A percentile compares a stretch with the other conserved stretches of the same genome.
These are phyloP conservation scores for Coemansia sp. DNA, from an alignment of 192 early-diverging fungal species.

Conservation along the genomic window DNA sequence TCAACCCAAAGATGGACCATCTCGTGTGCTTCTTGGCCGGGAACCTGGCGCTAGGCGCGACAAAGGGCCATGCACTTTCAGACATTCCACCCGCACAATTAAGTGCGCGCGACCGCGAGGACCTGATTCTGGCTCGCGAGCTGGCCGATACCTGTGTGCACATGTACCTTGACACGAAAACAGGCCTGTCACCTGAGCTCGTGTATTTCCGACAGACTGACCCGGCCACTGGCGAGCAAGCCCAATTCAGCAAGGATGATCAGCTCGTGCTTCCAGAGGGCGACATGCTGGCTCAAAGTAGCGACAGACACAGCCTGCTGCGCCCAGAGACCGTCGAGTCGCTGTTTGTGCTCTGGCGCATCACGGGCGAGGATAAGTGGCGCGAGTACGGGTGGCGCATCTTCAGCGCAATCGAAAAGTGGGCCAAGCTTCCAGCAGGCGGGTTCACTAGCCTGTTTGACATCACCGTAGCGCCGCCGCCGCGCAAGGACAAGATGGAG, in stretches of 20 bases:
- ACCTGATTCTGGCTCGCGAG: constrained; percentile 80
- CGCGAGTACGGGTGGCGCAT: constrained; percentile 77
- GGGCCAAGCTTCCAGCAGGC: constrained; percentile 59
- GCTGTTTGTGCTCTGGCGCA: constrained; percentile 79
- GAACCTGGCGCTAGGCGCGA: constrained; percentile 51
- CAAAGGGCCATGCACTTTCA: constrained; percentile 21
- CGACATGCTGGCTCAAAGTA: constrained; percentile 23
- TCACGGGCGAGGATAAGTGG: constrained; percentile 84
- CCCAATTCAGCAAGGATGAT: background rate
- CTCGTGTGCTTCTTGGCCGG: constrained; percentile 87
- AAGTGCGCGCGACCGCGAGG: constrained; percentile 52
- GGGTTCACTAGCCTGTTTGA: constrained; percentile 62
- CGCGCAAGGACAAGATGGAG: constrained; percentile 41
- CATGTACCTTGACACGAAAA: constrained; percentile 80
- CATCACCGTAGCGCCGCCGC: constrained; percentile 26
- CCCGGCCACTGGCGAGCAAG: background rate
- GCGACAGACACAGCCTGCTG: constrained; percentile 62
- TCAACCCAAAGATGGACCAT: constrained; percentile 82
- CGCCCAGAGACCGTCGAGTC: constrained; percentile 91
- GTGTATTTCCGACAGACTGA: constrained; percentile 17
- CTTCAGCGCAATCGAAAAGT: constrained; percentile 81
- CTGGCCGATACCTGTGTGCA: constrained; percentile 79
- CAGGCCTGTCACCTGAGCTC: constrained; percentile 71
- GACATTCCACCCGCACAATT: constrained; percentile 11
- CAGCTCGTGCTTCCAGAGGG: constrained; percentile 26